phyloP scores from a whole-genome alignment of 169 alveolate species.

The Plasmodium falciparum region DNA sequence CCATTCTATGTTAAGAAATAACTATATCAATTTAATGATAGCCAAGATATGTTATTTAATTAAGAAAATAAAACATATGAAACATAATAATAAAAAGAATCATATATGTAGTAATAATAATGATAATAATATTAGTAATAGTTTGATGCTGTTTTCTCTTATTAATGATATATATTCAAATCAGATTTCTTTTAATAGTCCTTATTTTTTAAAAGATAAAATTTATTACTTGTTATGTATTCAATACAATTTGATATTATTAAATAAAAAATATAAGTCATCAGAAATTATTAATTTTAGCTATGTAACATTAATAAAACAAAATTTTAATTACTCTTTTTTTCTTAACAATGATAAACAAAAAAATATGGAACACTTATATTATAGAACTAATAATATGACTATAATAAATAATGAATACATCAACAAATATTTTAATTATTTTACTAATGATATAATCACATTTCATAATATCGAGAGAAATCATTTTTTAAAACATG shows the following conservation, averaged over 20 bases:
- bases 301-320: conserved; percentile 20
- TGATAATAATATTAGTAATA: not conserved
- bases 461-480: conserved; percentile 39
- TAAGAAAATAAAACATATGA: conserved; percentile 33
- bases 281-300: conserved; percentile 8
- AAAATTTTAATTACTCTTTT: conserved; percentile 19
- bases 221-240: conserved; percentile 22
- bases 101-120: not conserved
- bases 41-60: conserved; percentile 15
- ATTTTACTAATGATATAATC: conserved; percentile 42
- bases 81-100: not conserved
- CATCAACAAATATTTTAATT: conserved; percentile 24
- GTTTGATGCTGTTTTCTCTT: not conserved
- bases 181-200: conserved; percentile 12
- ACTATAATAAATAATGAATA: not conserved
- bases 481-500: conserved; percentile 13
- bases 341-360: conserved; percentile 19
- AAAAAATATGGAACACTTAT: not conserved
- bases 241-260: conserved; percentile 29
- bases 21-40: conserved; percentile 21
- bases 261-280: conserved; percentile 14
- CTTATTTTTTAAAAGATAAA: conserved; percentile 22
- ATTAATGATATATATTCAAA: conserved; percentile 19
- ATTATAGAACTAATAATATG: not conserved
- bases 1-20: not conserved